Conservation (phyloP, 345 rosid genomes). For the Reutealis trisperma region DNA sequence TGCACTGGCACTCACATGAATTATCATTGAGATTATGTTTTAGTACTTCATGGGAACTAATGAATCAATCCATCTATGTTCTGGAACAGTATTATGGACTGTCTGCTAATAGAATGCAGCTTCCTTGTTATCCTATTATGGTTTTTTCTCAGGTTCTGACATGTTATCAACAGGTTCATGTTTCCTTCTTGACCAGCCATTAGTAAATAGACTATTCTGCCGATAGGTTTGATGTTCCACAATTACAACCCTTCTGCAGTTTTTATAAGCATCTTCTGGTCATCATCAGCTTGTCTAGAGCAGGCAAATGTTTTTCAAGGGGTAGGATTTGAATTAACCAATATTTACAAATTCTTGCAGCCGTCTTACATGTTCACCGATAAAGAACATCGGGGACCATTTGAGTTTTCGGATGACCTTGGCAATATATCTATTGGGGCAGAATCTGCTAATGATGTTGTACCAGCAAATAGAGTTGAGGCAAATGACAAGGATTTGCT, state of each 20-base stretch:
- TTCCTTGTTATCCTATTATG: background rate
- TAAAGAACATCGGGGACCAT: conserved; percentile 90
- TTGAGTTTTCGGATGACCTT: conserved; percentile 83
- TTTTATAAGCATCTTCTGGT: background rate
- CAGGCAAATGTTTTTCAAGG: background rate
- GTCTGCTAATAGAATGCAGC: background rate
- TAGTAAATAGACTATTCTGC: background rate
- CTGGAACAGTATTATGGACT: background rate
- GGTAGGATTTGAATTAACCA: conserved; percentile 13
- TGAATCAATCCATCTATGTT: background rate
- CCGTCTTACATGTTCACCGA: conserved; percentile 98
- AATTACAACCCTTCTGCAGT: background rate
- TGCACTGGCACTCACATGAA: background rate
- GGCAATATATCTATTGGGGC: conserved; percentile 64
- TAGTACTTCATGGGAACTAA: background rate
- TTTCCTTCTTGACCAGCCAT: no score
- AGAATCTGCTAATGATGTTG: conserved; percentile 56
- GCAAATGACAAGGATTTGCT: conserved; percentile 93
- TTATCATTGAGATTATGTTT: background rate
- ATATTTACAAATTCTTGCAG: conserved; percentile 47
- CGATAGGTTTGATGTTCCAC: background rate
- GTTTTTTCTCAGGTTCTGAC: background rate
- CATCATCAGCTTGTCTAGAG: background rate
- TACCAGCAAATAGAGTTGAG: conserved; percentile 67
- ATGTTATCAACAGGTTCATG: background rate